Evolutionary conservation across 768 basidiomycete genomes (phyloP).

Genomic region (Cystoderma amianthinum): DNA sequence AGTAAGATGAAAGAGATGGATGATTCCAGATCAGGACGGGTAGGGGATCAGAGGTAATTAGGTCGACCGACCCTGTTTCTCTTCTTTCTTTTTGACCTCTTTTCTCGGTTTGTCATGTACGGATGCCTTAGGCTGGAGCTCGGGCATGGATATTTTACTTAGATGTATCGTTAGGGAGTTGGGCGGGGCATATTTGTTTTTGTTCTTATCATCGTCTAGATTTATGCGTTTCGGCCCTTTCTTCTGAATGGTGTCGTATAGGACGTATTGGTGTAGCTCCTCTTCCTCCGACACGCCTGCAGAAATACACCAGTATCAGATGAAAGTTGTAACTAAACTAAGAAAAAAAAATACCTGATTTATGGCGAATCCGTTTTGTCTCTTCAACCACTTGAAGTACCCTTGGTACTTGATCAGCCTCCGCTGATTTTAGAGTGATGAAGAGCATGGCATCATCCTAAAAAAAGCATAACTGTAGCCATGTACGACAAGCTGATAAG

Average conservation of each 20-base stretch:
- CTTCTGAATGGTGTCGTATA: conserved; percentile 48
- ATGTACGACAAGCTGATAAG: background rate
- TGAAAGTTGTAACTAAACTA: background rate
- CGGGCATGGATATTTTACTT: conserved; percentile 85
- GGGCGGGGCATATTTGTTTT: conserved; percentile 56
- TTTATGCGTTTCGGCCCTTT: conserved; percentile 66
- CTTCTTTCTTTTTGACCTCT: conserved; percentile 31
- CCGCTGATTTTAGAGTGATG: conserved; percentile 62
- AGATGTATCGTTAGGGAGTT: conserved; percentile 64
- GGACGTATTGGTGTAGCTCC: conserved; percentile 71
- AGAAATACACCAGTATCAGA: conserved; percentile 1
- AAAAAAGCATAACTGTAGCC: background rate
- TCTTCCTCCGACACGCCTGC: conserved; percentile 43
- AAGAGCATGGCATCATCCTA: conserved; percentile 82
- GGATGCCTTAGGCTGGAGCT: conserved; percentile 52
- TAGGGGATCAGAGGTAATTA: background rate
- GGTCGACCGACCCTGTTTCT: conserved; percentile 33
- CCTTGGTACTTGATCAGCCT: conserved; percentile 61
- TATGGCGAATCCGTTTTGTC: conserved; percentile 69
- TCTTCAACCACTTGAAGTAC: conserved; percentile 78
- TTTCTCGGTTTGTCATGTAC: conserved; percentile 18
- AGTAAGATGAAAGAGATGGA: conserved; percentile 3
- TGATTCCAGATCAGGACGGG: background rate
- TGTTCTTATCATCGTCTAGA: conserved; percentile 49
- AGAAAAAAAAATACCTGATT: conserved; percentile 43